These are phyloP conservation scores for Solanum chmielewskii DNA, from an alignment of 257 asterid species.

Conservation along the genomic window DNA sequence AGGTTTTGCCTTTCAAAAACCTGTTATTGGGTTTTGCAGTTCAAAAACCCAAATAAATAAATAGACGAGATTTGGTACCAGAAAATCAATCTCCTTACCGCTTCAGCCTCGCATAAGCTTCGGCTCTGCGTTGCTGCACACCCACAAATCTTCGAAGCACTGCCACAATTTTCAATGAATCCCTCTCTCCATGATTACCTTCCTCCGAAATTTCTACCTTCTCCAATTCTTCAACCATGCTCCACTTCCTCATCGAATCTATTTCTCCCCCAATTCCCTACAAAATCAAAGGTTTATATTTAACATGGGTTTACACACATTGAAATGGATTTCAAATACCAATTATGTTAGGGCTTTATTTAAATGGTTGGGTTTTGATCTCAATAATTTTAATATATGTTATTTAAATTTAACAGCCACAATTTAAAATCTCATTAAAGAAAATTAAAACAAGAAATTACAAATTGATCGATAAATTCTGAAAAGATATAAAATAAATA, in stretches of 20 bases:
- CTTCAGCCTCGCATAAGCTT: slow-evolving; percentile 75
- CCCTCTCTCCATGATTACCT: not conserved
- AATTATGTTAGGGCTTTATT: too few species aligned
- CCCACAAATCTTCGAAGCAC: slow-evolving; percentile 65
- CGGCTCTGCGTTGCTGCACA: slow-evolving; percentile 83
- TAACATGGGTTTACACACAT: too few species aligned
- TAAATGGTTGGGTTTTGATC: too few species aligned
- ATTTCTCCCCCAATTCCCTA: not conserved
- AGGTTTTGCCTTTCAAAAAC: not conserved
- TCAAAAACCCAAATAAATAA: not conserved
- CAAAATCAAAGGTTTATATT: not conserved
- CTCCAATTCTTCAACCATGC: slow-evolving; percentile 50
- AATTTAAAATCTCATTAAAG: too few species aligned
- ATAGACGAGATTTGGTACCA: not conserved
- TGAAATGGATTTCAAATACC: too few species aligned
- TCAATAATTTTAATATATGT: too few species aligned
- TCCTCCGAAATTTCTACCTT: slow-evolving; percentile 35
- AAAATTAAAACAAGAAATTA: too few species aligned
- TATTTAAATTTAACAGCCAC: too few species aligned
- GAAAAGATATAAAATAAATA: too few species aligned
- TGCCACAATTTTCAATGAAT: slow-evolving; percentile 8
- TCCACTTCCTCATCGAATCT: not conserved
- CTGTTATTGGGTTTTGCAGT: not conserved
- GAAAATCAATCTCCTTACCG: slow-evolving; percentile 22
- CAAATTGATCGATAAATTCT: too few species aligned